Percentiles rank a stretch among this genome's conserved stretches.
Conservation (phyloP, 164 flowering plant species). For the Macadamia tetraphylla region DNA sequence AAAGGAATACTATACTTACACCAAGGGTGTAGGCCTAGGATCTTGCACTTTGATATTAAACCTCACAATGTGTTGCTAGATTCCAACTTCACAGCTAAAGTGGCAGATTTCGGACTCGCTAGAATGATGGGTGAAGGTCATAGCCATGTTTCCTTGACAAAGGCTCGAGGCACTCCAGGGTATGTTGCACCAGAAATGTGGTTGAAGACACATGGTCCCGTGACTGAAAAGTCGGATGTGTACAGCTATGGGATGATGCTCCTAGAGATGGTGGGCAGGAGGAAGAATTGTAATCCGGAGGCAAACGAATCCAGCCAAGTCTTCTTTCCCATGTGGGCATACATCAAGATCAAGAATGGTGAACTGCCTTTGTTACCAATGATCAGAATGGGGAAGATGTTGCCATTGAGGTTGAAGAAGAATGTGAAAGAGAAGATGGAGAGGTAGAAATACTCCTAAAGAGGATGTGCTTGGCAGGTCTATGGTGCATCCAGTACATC, state of each 20-base stretch:
- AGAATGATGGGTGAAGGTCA: too few species aligned
- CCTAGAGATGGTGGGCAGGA: slow-evolving; percentile 13
- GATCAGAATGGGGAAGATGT: slow-evolving; percentile 6
- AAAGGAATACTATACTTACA: slow-evolving; percentile 5
- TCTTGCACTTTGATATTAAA: slow-evolving; percentile 25
- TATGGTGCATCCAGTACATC: slow-evolving; percentile 7
- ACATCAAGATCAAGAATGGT: background rate
- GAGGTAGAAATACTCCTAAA: background rate
- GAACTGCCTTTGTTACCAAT: background rate
- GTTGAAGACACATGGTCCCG: too few species aligned
- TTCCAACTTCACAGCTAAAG: background rate
- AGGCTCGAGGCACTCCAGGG: too few species aligned
- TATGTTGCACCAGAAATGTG: too few species aligned
- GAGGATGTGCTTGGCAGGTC: slow-evolving; percentile 4
- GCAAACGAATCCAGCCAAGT: slow-evolving; percentile 6
- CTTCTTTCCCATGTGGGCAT: slow-evolving; percentile 17
- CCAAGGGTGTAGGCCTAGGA: slow-evolving; percentile 10
- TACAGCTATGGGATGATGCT: slow-evolving; percentile 22
- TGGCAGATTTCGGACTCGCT: too few species aligned
- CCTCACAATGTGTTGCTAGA: slow-evolving; percentile 22
- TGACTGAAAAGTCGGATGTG: too few species aligned
- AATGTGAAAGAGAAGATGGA: slow-evolving; percentile 1
- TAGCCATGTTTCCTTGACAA: too few species aligned
- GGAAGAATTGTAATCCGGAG: slow-evolving; percentile 5
- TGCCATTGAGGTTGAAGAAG: too few species aligned